These are phyloP conservation scores for Clohesyomyces aquaticus DNA, from an alignment of 495 filamentous ascomycete genomes.

Conservation along the genomic window DNA sequence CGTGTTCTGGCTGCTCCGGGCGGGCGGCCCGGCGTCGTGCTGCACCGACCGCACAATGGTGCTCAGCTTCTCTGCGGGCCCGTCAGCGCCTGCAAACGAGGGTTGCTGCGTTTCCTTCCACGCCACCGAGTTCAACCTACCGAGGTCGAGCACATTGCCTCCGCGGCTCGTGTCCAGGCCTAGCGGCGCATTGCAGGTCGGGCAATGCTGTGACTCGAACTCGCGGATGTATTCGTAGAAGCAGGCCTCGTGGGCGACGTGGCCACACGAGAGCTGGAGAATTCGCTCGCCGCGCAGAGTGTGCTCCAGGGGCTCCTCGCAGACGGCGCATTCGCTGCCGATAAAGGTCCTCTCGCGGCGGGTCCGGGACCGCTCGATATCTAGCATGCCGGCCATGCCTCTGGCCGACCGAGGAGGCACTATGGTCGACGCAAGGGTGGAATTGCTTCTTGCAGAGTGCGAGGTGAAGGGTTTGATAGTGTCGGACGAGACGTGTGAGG, in stretches of 20 bases:
- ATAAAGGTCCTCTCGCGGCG: slow-evolving; percentile 94
- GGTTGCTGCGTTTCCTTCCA: slow-evolving; percentile 8
- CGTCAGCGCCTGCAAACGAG: slow-evolving; percentile 5
- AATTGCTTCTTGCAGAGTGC: slow-evolving; percentile 19
- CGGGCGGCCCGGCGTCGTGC: slow-evolving; percentile 45
- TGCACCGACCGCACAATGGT: slow-evolving; percentile 89
- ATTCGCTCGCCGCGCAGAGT: slow-evolving; percentile 93
- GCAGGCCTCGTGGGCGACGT: slow-evolving; percentile 97
- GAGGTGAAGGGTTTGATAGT: slow-evolving; percentile 19
- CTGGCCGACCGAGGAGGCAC: slow-evolving; percentile 51
- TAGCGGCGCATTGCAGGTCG: slow-evolving; percentile 89
- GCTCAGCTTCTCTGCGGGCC: slow-evolving; percentile 81
- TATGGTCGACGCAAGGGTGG: slow-evolving; percentile 26
- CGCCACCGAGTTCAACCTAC: slow-evolving; percentile 53
- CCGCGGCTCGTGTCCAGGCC: slow-evolving; percentile 93
- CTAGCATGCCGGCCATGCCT: slow-evolving; percentile 73
- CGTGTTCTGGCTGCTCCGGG: slow-evolving; percentile 55
- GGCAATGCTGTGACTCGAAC: slow-evolving; percentile 92
- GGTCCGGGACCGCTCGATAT: slow-evolving; percentile 76
- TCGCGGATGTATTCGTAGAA: slow-evolving; percentile 99
- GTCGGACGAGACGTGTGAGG: slow-evolving; percentile 23
- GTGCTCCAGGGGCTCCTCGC: slow-evolving; percentile 96
- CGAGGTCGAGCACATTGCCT: slow-evolving; percentile 91
- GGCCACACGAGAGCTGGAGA: slow-evolving; percentile 91
- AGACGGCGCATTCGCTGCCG: slow-evolving; percentile 91